Percentiles rank a stretch among this genome's conserved stretches.
These are phyloP conservation scores for Aspergillus cavernicola DNA, from an alignment of 495 filamentous ascomycete species.

Conservation along the genomic window DNA sequence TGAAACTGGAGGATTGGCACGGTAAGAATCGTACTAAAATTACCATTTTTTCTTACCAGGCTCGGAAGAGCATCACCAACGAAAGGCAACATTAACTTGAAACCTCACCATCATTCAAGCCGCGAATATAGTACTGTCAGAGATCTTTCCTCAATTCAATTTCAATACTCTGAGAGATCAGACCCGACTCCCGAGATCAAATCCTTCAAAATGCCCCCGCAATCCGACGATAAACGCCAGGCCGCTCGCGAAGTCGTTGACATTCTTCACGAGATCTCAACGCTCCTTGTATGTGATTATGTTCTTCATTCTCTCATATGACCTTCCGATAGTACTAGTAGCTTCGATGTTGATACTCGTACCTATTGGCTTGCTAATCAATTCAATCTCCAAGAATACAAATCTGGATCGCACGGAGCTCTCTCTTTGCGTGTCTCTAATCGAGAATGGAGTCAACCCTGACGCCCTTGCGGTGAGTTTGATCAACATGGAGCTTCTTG, in stretches of 20 bases:
- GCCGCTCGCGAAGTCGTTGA: slow-evolving; percentile 96
- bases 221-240: slow-evolving; percentile 67
- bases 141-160: too few relatives aligned
- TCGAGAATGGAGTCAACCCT: slow-evolving; percentile 96
- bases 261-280: slow-evolving; percentile 91
- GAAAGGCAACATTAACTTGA: too few relatives aligned
- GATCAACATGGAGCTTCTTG: background rate
- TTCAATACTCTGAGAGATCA: too few relatives aligned
- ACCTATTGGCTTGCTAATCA: slow-evolving; percentile 6
- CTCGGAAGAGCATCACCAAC: too few relatives aligned
- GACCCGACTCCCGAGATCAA: background rate
- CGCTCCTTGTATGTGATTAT: slow-evolving; percentile 62
- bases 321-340: background rate
- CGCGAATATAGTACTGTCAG: too few relatives aligned
- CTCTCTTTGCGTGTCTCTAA: slow-evolving; percentile 90
- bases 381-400: slow-evolving; percentile 65
- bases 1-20: too few relatives aligned
- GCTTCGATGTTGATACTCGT: too few relatives aligned
- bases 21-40: too few relatives aligned
- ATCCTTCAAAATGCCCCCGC: slow-evolving; percentile 30
- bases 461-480: slow-evolving; percentile 87
- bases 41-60: too few relatives aligned
- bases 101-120: too few relatives aligned
- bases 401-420: slow-evolving; percentile 84
- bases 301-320: slow-evolving; percentile 6